Evolutionary conservation across 2,329 filamentous ascomycete species (phyloP).

Genomic region (Stagonosporopsis cucurbitacearum): DNA sequence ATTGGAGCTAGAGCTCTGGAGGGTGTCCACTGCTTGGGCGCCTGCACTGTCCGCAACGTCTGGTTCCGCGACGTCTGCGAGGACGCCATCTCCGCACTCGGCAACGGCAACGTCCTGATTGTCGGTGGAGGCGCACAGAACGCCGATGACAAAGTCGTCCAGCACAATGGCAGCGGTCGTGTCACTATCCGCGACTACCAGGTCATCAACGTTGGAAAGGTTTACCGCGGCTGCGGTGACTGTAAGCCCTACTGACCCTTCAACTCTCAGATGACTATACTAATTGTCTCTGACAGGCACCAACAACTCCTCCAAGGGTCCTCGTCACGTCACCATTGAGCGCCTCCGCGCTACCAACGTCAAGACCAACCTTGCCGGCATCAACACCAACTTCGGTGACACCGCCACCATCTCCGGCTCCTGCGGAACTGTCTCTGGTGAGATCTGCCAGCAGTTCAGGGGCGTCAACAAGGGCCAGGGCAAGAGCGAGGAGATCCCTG

Average conservation of each 20-base stretch:
- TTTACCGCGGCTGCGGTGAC: constrained; percentile 55
- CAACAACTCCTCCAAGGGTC: constrained; percentile 51
- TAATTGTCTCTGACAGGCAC: not conserved
- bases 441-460: constrained; percentile 21
- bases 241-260: not conserved
- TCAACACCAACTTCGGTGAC: constrained; percentile 57
- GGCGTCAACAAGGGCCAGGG: constrained; percentile 9
- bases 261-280: not conserved
- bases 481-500: not conserved
- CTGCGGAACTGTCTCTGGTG: constrained; percentile 22
- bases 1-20: constrained; percentile 49
- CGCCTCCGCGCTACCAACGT: constrained; percentile 47
- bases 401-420: constrained; percentile 52
- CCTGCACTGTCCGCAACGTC: constrained; percentile 49
- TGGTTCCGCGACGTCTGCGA: constrained; percentile 32
- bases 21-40: constrained; percentile 57
- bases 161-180: constrained; percentile 40
- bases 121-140: constrained; percentile 40
- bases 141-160: constrained; percentile 41
- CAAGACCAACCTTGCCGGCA: constrained; percentile 47
- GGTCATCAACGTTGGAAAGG: constrained; percentile 54
- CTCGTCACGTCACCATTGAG: constrained; percentile 49
- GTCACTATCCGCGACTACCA: constrained; percentile 23
- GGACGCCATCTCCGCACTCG: constrained; percentile 21
- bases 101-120: constrained; percentile 35